Conservation (phyloP, 1,139 yeast genomes). For the Suhomyces guaymorum region DNA sequence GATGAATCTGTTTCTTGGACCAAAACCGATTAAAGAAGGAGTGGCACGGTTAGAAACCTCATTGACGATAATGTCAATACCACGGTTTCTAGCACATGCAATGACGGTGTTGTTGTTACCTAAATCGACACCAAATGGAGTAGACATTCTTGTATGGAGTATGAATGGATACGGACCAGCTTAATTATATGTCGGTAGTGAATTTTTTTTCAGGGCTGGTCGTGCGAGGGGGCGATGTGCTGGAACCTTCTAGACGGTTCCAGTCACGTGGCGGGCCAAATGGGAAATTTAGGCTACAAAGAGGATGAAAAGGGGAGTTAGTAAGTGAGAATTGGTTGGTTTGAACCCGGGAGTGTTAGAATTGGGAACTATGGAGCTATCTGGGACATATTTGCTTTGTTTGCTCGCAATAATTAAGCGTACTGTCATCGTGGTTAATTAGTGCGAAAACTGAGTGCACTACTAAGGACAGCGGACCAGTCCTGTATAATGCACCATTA, state of each 20-base stretch:
- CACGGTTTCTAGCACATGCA: conserved; percentile 98
- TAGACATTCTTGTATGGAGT: conserved; percentile 38
- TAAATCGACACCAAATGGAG: conserved; percentile 97
- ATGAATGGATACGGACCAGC: background rate
- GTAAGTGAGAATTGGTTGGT: no score
- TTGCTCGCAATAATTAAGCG: no score
- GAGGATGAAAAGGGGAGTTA: no score
- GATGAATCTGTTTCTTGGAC: conserved; percentile 80
- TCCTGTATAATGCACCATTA: no score
- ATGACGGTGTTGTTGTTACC: conserved; percentile 93
- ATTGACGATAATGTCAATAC: conserved; percentile 96
- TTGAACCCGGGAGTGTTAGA: no score
- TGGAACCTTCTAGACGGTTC: conserved; percentile 14
- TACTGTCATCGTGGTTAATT: no score
- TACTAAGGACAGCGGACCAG: no score
- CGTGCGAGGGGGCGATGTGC: conserved; percentile 10
- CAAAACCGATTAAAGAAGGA: conserved; percentile 93
- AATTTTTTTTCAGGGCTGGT: conserved; percentile 13
- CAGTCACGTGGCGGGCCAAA: conserved; percentile 7
- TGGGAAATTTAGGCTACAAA: no score
- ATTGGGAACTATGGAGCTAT: no score
- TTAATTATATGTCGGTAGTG: conserved; percentile 6
- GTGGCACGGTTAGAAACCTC: conserved; percentile 98
- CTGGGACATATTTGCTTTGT: no score
- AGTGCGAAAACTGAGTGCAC: no score